Conservation (phyloP, 163 green algal genomes). For the Coccomyxa subellipsoidea region DNA sequence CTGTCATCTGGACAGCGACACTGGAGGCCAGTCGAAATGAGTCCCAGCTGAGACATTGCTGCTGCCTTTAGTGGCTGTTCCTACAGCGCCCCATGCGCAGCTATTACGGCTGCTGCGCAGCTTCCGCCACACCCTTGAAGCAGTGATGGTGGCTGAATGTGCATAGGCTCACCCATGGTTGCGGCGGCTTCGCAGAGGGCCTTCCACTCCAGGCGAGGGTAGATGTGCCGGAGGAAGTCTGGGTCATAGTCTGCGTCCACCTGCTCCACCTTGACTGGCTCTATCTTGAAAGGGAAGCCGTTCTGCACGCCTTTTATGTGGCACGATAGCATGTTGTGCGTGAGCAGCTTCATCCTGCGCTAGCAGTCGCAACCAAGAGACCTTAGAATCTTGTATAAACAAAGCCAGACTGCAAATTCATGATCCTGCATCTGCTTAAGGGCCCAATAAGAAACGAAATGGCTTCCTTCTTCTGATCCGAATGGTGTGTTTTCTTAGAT, state of each 20-base stretch:
- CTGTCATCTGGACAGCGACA: too few species aligned
- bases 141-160: too few species aligned
- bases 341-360: conserved; percentile 91
- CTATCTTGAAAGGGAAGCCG: conserved; percentile 89
- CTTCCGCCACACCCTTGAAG: too few species aligned
- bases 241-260: conserved; percentile 86
- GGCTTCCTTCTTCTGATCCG: too few species aligned
- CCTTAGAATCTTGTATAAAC: not conserved
- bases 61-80: too few species aligned
- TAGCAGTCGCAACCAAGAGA: not conserved
- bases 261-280: conserved; percentile 65
- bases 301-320: conserved; percentile 94
- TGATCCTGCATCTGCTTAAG: too few species aligned
- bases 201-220: conserved; percentile 79
- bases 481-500: too few species aligned
- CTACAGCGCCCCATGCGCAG: too few species aligned
- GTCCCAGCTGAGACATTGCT: too few species aligned
- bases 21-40: too few species aligned
- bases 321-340: conserved; percentile 97
- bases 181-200: conserved; percentile 76
- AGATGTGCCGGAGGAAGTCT: conserved; percentile 92
- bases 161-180: conserved; percentile 49
- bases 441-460: too few species aligned
- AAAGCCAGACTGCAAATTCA: not conserved
- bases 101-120: too few species aligned